Evolutionary conservation across 768 basidiomycete species (phyloP).

Genomic region (Trametes cingulata): DNA sequence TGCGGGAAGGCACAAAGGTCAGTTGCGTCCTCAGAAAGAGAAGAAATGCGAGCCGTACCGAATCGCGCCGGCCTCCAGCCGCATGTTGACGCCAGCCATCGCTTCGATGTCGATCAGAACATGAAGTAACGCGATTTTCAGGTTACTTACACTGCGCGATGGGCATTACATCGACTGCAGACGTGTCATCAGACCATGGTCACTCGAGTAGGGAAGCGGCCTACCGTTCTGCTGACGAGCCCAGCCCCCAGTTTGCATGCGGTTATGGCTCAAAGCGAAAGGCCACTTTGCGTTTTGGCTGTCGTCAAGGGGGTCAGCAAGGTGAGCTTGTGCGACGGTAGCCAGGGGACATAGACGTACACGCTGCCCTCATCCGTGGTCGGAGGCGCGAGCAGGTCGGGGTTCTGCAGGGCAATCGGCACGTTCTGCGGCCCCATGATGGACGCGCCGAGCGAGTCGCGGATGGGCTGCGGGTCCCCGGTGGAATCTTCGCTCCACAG

Average conservation of each 20-base stretch:
- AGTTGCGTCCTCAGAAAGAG: background rate
- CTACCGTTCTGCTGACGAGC: conserved; percentile 60
- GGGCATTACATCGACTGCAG: conserved; percentile 41
- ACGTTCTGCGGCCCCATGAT: conserved; percentile 62
- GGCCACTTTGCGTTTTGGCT: conserved; percentile 63
- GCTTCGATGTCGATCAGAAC: conserved; percentile 17
- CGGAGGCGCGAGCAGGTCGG: conserved; percentile 60
- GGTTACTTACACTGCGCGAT: conserved; percentile 35
- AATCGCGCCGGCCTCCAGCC: conserved; percentile 37
- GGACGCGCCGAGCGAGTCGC: conserved; percentile 43
- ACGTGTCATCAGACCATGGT: conserved; percentile 6
- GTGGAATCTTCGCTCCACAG: conserved; percentile 23
- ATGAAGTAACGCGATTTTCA: background rate
- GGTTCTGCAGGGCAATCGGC: conserved; percentile 55
- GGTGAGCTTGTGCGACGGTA: background rate
- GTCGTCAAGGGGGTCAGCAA: background rate
- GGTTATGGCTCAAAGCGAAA: conserved; percentile 60
- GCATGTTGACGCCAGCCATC: conserved; percentile 38
- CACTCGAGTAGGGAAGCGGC: conserved; percentile 16
- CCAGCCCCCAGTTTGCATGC: conserved; percentile 65
- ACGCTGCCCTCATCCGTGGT: conserved; percentile 59
- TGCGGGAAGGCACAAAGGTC: background rate
- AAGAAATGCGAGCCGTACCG: conserved; percentile 23
- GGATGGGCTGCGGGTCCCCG: conserved; percentile 43
- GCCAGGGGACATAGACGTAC: conserved; percentile 26